phyloP scores from a whole-genome alignment of 108 stramenopile genomes.

The Nitzschia palea region DNA sequence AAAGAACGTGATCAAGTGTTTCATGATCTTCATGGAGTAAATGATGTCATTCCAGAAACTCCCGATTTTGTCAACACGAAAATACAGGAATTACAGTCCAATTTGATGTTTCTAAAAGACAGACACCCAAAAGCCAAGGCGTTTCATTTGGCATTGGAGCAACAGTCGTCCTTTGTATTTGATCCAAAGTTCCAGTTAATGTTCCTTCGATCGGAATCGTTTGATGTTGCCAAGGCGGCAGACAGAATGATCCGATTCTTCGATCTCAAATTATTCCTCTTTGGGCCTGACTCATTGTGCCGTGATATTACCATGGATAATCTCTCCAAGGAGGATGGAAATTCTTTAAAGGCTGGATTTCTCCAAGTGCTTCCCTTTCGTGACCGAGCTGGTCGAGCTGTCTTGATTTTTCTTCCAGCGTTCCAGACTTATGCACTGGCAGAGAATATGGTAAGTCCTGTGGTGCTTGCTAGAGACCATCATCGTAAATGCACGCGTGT shows the following conservation, averaged over 20 bases:
- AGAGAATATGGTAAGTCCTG: conserved; percentile 4
- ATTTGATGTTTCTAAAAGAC: not conserved
- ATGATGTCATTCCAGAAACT: not conserved
- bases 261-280: conserved; percentile 9
- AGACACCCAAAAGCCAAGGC: not conserved
- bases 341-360: conserved; percentile 2
- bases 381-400: conserved; percentile 20
- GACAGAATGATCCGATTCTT: conserved; percentile 11
- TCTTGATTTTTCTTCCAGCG: not conserved
- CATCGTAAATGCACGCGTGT: not conserved
- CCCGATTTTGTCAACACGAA: not conserved
- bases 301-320: conserved; percentile 19
- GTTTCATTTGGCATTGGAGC: not conserved
- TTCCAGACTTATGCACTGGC: not conserved
- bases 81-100: not conserved
- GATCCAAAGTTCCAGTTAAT: conserved; percentile 9
- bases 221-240: conserved; percentile 20
- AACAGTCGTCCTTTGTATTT: not conserved
- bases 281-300: conserved; percentile 10
- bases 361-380: conserved; percentile 21
- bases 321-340: conserved; percentile 10
- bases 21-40: conserved; percentile 20
- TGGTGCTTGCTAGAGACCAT: too few relatives aligned
- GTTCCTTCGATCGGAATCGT: conserved; percentile 23
- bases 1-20: conserved; percentile 14